Evolutionary conservation across 2,329 filamentous ascomycete species (phyloP), one percentile per base, ranked within the genome.

Genomic region (Geosmithia flava): DNA sequence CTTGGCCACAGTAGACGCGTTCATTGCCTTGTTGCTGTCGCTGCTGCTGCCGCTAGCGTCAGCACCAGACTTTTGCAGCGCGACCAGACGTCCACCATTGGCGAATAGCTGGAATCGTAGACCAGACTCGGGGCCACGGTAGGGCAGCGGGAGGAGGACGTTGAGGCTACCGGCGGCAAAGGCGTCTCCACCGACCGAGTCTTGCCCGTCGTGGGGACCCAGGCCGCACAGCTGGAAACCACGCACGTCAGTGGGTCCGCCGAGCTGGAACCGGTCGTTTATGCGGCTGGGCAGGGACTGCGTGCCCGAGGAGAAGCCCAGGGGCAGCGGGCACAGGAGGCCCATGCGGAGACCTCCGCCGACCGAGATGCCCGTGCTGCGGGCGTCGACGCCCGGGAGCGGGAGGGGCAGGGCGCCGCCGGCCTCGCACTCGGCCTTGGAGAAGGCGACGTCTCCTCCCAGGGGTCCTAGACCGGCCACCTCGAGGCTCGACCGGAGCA

Each of bases 251-350:
- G 89, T 95, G 3, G 93, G 91, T 0, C 93, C 93, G 42, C 93
- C 93, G 30, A 98, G 85, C 59, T 89, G 81, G 70, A 98, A 98
- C 43, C 93, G 87, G 64, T 98, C 93, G 61, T 94, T 96, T 58
- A 97, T 77, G 29, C 87, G 81, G 54, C 87, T 94, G 4, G 83
- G 78, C 20, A 76, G 71, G 0, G 83, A 75, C 19, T 69, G 68
- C 45, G 70, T 69, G 17, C 65, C 58, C 47, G 73, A 15, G 16
- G 68, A 64, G 55, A 74, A 78, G 7, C 80, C 80, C 7, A 85
- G 68, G 2, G 86, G 76, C 16, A 98, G 71, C 1, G 93, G 93
- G 61, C 85, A 95, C 8, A 98, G 72, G 45, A 95, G 62, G 37
- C 93, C 93, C 19, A 85, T 79, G 47, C 91, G 79, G 48, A 97